These are phyloP conservation scores for Mycena venus DNA, from an alignment of 768 basidiomycete species.

Conservation along the genomic window DNA sequence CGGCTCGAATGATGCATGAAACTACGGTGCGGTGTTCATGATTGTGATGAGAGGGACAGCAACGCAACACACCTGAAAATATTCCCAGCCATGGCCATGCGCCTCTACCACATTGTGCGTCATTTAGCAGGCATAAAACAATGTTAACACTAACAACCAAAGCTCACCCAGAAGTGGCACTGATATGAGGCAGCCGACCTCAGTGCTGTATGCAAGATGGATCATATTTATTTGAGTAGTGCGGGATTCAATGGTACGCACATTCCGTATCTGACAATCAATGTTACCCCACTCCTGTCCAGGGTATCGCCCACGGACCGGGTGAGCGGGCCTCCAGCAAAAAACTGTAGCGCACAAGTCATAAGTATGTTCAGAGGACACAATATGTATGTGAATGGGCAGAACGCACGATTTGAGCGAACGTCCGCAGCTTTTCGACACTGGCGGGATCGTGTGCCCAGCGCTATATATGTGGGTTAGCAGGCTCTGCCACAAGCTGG, in stretches of 20 bases:
- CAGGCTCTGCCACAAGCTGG: neutral
- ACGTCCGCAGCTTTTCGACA: constrained; percentile 7
- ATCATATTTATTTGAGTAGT: neutral
- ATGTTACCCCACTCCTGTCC: neutral
- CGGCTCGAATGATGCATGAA: neutral
- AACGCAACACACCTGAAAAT: constrained; percentile 8
- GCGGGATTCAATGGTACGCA: constrained; percentile 6
- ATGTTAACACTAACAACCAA: neutral
- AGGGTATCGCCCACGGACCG: constrained; percentile 2
- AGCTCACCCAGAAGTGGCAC: neutral
- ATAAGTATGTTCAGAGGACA: neutral
- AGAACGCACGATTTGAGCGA: neutral
- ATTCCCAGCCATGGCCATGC: constrained; percentile 3
- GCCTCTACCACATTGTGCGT: neutral
- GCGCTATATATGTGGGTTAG: neutral
- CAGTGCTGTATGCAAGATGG: neutral
- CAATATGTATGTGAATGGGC: neutral
- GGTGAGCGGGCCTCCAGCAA: constrained; percentile 7
- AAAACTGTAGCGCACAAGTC: neutral
- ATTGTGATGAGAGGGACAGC: neutral
- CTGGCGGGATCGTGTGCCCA: constrained; percentile 1
- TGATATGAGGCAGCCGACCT: neutral
- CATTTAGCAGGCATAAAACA: neutral
- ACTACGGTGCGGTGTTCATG: neutral
- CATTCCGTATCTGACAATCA: neutral